These are phyloP conservation scores for Kodamaea restingae DNA, from an alignment of 805 yeast species.

Conservation along the genomic window DNA sequence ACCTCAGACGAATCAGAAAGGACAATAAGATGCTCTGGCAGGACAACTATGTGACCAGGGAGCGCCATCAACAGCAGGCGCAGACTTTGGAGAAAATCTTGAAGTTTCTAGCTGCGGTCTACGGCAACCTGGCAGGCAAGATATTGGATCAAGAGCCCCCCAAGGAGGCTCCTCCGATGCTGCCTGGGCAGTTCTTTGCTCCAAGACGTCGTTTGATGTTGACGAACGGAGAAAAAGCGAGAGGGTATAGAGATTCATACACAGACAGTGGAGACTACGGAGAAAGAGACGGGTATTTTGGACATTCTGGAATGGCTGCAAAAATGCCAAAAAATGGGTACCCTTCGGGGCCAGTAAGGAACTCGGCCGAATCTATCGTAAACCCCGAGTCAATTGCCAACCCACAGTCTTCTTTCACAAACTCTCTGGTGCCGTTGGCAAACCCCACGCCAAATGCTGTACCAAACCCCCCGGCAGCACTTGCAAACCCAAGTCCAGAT, in stretches of 20 bases:
- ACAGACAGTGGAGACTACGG: too few relatives aligned
- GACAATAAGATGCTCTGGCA: conserved; percentile 92
- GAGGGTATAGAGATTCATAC: background rate
- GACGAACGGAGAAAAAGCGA: conserved; percentile 7
- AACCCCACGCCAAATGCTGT: background rate
- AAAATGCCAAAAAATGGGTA: too few relatives aligned
- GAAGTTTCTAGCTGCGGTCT: conserved; percentile 79
- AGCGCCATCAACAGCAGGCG: conserved; percentile 79
- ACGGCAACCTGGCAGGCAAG: conserved; percentile 59
- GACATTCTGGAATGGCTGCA: too few relatives aligned
- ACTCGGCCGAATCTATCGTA: too few relatives aligned
- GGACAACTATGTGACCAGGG: conserved; percentile 78
- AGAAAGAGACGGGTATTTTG: too few relatives aligned
- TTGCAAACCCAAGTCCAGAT: background rate
- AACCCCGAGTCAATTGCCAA: too few relatives aligned
- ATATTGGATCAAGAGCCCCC: conserved; percentile 24
- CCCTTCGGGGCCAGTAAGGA: too few relatives aligned
- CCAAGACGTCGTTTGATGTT: conserved; percentile 7
- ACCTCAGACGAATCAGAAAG: conserved; percentile 72
- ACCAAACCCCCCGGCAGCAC: too few relatives aligned
- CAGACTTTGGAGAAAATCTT: conserved; percentile 85
- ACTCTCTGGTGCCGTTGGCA: too few relatives aligned
- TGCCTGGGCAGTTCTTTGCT: conserved; percentile 7
- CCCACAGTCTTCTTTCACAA: too few relatives aligned
- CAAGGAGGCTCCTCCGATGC: conserved; percentile 5